Evolutionary conservation across 2,329 filamentous ascomycete species (phyloP).

Genomic region (Pseudocercospora fijiensis): DNA sequence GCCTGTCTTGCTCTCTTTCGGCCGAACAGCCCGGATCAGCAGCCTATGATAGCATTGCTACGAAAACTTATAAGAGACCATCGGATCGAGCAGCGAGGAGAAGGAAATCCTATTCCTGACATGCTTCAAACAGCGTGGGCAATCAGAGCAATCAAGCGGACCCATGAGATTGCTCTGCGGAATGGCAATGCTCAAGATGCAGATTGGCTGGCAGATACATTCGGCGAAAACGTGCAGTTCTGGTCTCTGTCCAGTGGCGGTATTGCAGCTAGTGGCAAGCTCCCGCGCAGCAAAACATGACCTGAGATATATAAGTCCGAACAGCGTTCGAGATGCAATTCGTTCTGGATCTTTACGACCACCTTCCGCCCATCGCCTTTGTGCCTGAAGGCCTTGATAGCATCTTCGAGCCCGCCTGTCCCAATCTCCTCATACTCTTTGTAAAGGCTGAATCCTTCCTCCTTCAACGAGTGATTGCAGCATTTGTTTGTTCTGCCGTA

Average conservation of each 20-base stretch:
- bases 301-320: background rate
- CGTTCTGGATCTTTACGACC: constrained; percentile 10
- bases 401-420: constrained; percentile 8
- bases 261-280: background rate
- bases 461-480: constrained; percentile 2
- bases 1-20: no score
- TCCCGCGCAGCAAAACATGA: background rate
- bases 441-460: constrained; percentile 1
- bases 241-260: no score
- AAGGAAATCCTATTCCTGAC: no score
- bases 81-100: no score
- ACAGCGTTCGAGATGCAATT: background rate
- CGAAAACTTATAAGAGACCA: no score
- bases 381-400: constrained; percentile 5
- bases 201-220: background rate
- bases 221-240: background rate
- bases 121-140: background rate
- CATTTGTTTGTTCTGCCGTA: background rate
- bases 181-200: background rate
- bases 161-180: background rate
- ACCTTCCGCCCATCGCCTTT: constrained; percentile 10
- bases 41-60: no score
- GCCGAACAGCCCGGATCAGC: no score
- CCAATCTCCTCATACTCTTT: constrained; percentile 9
- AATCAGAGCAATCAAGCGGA: background rate